Percentiles rank a stretch among this genome's conserved stretches.
Conservation (phyloP, 1,284 basidiomycete genomes). For the Marasmius tenuissimus region DNA sequence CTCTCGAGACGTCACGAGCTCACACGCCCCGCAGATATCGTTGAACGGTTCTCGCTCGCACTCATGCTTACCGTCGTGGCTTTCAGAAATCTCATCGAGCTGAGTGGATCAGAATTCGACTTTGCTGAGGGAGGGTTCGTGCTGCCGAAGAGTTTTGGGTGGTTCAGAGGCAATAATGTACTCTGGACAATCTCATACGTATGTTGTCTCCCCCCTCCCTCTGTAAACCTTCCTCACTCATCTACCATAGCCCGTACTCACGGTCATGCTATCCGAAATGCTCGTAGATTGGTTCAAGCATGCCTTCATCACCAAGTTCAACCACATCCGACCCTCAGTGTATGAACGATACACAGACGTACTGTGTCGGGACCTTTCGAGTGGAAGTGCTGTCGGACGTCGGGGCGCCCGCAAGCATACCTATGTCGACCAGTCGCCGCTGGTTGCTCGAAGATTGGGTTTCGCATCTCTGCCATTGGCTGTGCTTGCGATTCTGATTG, state of each 20-base stretch:
- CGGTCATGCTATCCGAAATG: conserved; percentile 89
- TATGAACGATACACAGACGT: conserved; percentile 98
- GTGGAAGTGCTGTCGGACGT: conserved; percentile 72
- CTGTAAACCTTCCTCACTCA: background rate
- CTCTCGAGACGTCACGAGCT: conserved; percentile 1
- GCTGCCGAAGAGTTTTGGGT: conserved; percentile 84
- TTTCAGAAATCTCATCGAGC: conserved; percentile 93
- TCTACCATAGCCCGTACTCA: conserved; percentile 6
- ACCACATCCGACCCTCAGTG: conserved; percentile 91
- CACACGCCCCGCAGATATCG: conserved; percentile 72
- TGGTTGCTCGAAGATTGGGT: conserved; percentile 91
- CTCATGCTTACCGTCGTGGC: conserved; percentile 93
- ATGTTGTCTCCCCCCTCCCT: conserved; percentile 26
- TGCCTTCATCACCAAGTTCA: conserved; percentile 99
- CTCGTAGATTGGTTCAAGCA: conserved; percentile 99
- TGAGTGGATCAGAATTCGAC: conserved; percentile 87
- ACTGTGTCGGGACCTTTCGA: conserved; percentile 90
- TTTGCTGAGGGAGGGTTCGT: conserved; percentile 61
- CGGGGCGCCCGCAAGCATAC: conserved; percentile 77
- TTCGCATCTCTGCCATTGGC: conserved; percentile 93
- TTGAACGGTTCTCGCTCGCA: conserved; percentile 93
- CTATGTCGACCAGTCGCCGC: conserved; percentile 94
- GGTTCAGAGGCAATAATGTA: conserved; percentile 76
- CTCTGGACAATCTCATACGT: conserved; percentile 92
- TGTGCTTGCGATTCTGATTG: conserved; percentile 87